A percentile compares a stretch with the other conserved stretches of the same genome.
phyloP scores from a whole-genome alignment of 192 early-diverging fungal genomes.

The Gryganskiella cystojenkinii region DNA sequence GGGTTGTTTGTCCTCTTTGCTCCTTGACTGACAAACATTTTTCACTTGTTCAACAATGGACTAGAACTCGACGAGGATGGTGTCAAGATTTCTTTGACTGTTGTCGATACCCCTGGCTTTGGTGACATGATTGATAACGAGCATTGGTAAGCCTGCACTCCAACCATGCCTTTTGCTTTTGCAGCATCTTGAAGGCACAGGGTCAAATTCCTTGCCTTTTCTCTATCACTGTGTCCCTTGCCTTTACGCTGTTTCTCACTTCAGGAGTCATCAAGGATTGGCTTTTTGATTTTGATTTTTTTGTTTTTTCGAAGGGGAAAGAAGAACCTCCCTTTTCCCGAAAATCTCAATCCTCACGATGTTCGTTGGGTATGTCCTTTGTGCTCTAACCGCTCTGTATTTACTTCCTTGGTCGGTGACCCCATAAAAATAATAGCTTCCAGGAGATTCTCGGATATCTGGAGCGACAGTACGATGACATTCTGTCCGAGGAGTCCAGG shows the following conservation, averaged over 20 bases:
- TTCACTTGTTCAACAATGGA: not conserved
- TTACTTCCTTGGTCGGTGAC: not conserved
- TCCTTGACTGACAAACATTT: not conserved
- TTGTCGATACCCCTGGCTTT: conserved; percentile 99
- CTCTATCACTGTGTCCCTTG: not conserved
- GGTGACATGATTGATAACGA: conserved; percentile 98
- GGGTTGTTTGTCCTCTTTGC: not conserved
- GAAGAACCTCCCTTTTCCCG: not conserved
- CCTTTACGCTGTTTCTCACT: not conserved
- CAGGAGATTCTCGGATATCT: conserved; percentile 93
- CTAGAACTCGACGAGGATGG: conserved; percentile 97
- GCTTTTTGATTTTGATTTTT: not conserved
- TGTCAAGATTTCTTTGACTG: conserved; percentile 94
- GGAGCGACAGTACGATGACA: conserved; percentile 94
- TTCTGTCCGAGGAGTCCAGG: conserved; percentile 88
- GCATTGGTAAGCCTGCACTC: conserved; percentile 69
- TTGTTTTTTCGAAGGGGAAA: conserved; percentile 1
- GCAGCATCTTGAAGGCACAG: not conserved
- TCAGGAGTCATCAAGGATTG: not conserved
- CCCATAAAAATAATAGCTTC: conserved; percentile 68
- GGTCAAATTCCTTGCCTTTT: not conserved
- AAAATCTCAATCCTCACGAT: conserved; percentile 4
- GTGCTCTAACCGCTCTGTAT: conserved; percentile 9
- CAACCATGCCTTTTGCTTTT: too few species aligned
- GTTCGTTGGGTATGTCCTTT: not conserved